These are phyloP conservation scores for Raphanus hybrid DNA, from an alignment of 441 rosid species.

Conservation along the genomic window DNA sequence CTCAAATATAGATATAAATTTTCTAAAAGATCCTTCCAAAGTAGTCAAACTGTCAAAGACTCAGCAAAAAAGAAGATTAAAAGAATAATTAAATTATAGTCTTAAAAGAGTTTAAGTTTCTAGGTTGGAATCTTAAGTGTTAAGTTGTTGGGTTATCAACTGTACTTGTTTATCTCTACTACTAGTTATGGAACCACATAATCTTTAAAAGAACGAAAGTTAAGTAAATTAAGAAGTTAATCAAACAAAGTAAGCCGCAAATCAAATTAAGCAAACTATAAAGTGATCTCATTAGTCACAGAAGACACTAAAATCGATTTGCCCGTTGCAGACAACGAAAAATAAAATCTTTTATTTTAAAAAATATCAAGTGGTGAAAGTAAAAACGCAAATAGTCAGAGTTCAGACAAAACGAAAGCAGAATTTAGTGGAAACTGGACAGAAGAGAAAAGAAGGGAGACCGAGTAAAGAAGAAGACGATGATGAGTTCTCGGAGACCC, in stretches of 20 bases:
- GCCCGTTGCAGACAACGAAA: no score
- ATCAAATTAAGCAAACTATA: neutral
- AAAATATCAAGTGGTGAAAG: neutral
- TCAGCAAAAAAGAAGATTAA: constrained; percentile 1
- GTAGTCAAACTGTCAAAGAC: constrained; percentile 23
- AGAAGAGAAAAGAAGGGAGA: neutral
- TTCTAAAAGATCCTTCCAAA: neutral
- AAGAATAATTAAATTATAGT: neutral
- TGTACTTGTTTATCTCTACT: constrained; percentile 17
- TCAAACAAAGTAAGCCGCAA: neutral
- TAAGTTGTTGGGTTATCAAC: constrained; percentile 4
- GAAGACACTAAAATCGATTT: no score
- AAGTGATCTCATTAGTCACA: no score
- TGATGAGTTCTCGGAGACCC: constrained; percentile 60
- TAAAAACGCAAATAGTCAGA: neutral
- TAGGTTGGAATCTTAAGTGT: no score
- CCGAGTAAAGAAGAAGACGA: constrained; percentile 42
- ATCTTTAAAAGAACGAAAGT: neutral
- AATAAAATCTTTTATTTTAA: neutral
- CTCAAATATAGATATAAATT: no score
- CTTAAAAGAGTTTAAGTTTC: no score
- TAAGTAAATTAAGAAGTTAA: constrained; percentile 24
- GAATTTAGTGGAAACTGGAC: neutral
- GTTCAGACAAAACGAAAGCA: constrained; percentile 30
- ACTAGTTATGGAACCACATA: neutral